Conservation (phyloP, 2,329 filamentous ascomycete genomes). For the Cercospora sesami region DNA sequence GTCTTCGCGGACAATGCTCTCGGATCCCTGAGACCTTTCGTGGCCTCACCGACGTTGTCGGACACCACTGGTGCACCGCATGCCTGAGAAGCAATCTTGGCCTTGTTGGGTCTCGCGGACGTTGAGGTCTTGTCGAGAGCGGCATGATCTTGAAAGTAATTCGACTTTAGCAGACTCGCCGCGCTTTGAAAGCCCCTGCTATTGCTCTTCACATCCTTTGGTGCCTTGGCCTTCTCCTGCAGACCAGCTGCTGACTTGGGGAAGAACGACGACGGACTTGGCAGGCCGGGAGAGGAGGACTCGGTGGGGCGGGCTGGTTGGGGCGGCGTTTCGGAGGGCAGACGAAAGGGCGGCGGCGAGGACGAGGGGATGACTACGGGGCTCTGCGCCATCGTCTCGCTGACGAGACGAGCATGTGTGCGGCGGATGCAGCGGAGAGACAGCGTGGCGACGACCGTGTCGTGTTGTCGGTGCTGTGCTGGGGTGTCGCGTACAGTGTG, state of each 20-base stretch:
- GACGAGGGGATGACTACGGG: slow-evolving; percentile 32
- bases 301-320: slow-evolving; percentile 2
- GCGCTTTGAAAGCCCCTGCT: slow-evolving; percentile 23
- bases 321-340: slow-evolving; percentile 27
- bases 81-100: not conserved
- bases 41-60: not conserved
- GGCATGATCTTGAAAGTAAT: slow-evolving; percentile 7
- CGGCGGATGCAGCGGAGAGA: not conserved
- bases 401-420: not conserved
- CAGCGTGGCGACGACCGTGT: not conserved
- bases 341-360: slow-evolving; percentile 23
- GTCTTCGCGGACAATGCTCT: not conserved
- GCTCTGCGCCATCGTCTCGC: slow-evolving; percentile 15
- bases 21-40: not conserved
- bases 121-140: not conserved
- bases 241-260: slow-evolving; percentile 4
- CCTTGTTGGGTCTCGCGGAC: not conserved
- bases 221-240: slow-evolving; percentile 5
- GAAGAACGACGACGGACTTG: slow-evolving; percentile 24
- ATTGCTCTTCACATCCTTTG: slow-evolving; percentile 7
- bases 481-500: not conserved
- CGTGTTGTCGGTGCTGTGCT: not conserved
- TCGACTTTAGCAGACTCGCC: slow-evolving; percentile 14
- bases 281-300: slow-evolving; percentile 28
- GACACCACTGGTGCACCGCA: not conserved